A percentile compares a stretch with the other conserved stretches of the same genome.
Conservation (phyloP, 2,329 filamentous ascomycete genomes). For the Volutella citrinella region DNA sequence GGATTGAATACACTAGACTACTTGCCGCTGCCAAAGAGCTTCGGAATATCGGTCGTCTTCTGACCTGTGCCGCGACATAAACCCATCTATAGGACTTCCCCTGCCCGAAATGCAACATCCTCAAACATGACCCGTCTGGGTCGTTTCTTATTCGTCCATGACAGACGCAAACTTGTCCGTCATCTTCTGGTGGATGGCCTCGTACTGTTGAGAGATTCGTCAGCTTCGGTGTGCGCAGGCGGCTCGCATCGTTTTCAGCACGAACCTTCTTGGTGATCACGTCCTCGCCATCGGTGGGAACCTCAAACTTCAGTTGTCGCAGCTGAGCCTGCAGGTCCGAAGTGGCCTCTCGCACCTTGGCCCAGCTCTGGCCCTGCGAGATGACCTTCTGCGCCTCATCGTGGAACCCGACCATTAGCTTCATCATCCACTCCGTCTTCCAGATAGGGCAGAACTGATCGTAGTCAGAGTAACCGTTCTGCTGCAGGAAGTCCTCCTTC, state of each 20-base stretch:
- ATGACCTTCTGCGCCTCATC: slow-evolving; percentile 97
- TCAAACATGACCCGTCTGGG: slow-evolving; percentile 12
- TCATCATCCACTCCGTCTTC: slow-evolving; percentile 99
- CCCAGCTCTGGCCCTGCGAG: slow-evolving; percentile 85
- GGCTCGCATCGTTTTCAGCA: slow-evolving; percentile 4
- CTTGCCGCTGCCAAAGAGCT: slow-evolving; percentile 24
- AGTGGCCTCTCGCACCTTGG: slow-evolving; percentile 88
- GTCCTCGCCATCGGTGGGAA: slow-evolving; percentile 82
- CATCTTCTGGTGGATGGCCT: slow-evolving; percentile 87
- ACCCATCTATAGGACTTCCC: slow-evolving; percentile 28
- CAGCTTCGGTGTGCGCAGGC: slow-evolving; percentile 44
- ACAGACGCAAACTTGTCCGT: slow-evolving; percentile 97
- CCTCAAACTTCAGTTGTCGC: slow-evolving; percentile 94
- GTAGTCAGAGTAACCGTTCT: slow-evolving; percentile 98
- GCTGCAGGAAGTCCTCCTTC: slow-evolving; percentile 98
- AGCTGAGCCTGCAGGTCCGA: slow-evolving; percentile 80
- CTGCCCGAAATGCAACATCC: slow-evolving; percentile 18
- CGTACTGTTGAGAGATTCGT: slow-evolving; percentile 60
- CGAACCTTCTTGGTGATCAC: slow-evolving; percentile 78
- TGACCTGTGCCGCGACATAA: slow-evolving; percentile 18
- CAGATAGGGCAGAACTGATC: slow-evolving; percentile 99
- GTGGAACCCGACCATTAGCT: slow-evolving; percentile 96
- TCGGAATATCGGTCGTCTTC: slow-evolving; percentile 22
- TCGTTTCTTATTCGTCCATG: slow-evolving; percentile 73
- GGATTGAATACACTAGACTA: slow-evolving; percentile 27